A percentile compares a stretch with the other conserved stretches of the same genome.
These are phyloP conservation scores for Lentinula lateritia DNA, from an alignment of 768 basidiomycete genomes.

Conservation along the genomic window DNA sequence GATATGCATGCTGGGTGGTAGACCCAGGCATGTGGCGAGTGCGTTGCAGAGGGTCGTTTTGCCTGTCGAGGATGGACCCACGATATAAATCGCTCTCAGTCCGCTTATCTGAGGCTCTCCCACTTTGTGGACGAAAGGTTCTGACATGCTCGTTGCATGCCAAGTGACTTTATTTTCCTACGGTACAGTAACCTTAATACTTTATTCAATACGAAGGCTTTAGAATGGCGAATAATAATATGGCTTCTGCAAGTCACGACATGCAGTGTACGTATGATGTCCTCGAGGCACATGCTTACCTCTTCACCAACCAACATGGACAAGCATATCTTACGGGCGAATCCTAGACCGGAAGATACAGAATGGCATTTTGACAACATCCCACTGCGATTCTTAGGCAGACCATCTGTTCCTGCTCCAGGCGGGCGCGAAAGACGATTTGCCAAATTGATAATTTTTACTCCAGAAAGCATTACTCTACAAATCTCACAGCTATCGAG, in stretches of 20 bases:
- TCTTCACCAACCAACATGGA: conserved; percentile 23
- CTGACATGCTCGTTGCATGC: not conserved
- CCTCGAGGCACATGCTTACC: not conserved
- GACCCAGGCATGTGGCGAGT: conserved; percentile 33
- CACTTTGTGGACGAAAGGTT: not conserved
- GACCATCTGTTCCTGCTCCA: not conserved
- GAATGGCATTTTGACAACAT: conserved; percentile 44
- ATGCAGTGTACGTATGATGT: not conserved
- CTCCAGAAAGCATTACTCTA: conserved; percentile 42
- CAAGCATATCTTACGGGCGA: conserved; percentile 29
- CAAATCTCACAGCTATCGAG: conserved; percentile 43
- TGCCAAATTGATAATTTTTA: conserved; percentile 51
- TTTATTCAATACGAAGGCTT: not conserved
- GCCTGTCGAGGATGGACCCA: conserved; percentile 61
- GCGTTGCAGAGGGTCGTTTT: conserved; percentile 64
- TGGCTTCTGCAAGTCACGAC: not conserved
- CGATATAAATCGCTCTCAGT: conserved; percentile 28
- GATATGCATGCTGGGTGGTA: conserved; percentile 37
- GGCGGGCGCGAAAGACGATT: conserved; percentile 5
- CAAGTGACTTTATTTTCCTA: conserved; percentile 4
- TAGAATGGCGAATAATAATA: not conserved
- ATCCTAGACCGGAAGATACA: conserved; percentile 42
- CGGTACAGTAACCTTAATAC: not conserved
- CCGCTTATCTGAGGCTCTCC: not conserved
- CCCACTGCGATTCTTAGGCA: conserved; percentile 11